Evolutionary conservation across 1,284 basidiomycete genomes (phyloP).

Genomic region (Heterobasidion irregulare): DNA sequence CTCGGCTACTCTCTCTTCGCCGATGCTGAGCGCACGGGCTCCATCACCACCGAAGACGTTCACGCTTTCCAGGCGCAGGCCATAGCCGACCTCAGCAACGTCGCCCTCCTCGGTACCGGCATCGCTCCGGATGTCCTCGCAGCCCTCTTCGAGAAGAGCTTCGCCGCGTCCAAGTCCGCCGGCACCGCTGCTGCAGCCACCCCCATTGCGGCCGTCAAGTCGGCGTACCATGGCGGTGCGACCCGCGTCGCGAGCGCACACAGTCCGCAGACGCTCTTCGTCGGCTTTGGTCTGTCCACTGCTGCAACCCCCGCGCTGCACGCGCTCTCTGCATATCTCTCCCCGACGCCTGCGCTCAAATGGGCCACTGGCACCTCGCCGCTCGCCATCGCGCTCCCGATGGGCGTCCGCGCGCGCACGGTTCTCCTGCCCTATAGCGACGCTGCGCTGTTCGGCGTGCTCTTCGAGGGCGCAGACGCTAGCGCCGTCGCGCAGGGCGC

Average conservation of each 20-base stretch:
- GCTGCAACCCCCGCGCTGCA: conserved; percentile 59
- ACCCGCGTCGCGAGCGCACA: conserved; percentile 57
- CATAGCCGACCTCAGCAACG: conserved; percentile 60
- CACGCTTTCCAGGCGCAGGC: conserved; percentile 50
- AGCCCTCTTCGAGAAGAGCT: conserved; percentile 65
- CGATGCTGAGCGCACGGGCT: conserved; percentile 41
- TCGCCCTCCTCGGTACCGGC: conserved; percentile 82
- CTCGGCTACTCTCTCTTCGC: conserved; percentile 87
- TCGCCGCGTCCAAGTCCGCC: conserved; percentile 36
- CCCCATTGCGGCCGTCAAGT: conserved; percentile 27
- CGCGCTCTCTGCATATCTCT: conserved; percentile 72
- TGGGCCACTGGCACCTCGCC: conserved; percentile 75
- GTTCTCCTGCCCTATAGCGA: conserved; percentile 87
- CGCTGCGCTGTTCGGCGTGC: conserved; percentile 76
- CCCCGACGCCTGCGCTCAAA: conserved; percentile 69
- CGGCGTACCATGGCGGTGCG: conserved; percentile 82
- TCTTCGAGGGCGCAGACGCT: conserved; percentile 57
- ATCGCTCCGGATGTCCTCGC: conserved; percentile 67
- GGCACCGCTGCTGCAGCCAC: conserved; percentile 29
- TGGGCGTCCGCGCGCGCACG: conserved; percentile 52
- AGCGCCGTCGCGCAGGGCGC: conserved; percentile 57
- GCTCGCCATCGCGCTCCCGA: conserved; percentile 46
- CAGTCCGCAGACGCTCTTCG: conserved; percentile 69
- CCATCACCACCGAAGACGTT: conserved; percentile 61
- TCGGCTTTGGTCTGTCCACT: conserved; percentile 69